Evolutionary conservation across 2,329 filamentous ascomycete species (phyloP).

Genomic region (Pestalotiopsis sp.): DNA sequence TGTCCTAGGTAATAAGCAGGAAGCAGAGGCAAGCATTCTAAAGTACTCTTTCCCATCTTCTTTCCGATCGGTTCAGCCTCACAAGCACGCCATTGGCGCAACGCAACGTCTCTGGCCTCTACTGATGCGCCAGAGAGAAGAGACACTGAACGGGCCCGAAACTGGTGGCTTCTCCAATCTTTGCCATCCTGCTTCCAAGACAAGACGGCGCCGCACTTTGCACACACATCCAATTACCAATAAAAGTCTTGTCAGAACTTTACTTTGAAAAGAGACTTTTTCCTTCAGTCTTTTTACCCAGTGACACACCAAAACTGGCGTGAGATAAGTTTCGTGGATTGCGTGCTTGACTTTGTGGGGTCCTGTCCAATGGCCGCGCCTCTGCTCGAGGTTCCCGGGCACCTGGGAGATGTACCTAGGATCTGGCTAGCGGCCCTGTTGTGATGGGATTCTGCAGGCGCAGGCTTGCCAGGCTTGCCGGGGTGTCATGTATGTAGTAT

Average conservation of each 20-base stretch:
- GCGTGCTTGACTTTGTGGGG: constrained; percentile 9
- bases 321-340: background rate
- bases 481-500: no score
- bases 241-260: background rate
- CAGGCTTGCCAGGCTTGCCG: background rate
- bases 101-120: background rate
- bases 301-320: constrained; percentile 5
- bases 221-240: background rate
- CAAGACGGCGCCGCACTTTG: background rate
- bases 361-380: background rate
- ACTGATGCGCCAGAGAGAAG: background rate
- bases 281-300: background rate
- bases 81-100: background rate
- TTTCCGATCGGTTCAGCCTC: background rate
- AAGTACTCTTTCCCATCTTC: background rate
- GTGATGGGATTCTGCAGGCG: background rate
- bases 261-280: background rate
- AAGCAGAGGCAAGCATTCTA: background rate
- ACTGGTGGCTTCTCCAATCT: background rate
- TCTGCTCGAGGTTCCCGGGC: background rate
- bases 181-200: background rate
- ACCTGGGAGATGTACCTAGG: background rate
- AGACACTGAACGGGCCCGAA: background rate
- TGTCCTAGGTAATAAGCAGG: background rate
- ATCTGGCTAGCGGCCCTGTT: background rate